A percentile compares a stretch with the other conserved stretches of the same genome.
Conservation (phyloP, 169 alveolate genomes). For the Babesia caballi region DNA sequence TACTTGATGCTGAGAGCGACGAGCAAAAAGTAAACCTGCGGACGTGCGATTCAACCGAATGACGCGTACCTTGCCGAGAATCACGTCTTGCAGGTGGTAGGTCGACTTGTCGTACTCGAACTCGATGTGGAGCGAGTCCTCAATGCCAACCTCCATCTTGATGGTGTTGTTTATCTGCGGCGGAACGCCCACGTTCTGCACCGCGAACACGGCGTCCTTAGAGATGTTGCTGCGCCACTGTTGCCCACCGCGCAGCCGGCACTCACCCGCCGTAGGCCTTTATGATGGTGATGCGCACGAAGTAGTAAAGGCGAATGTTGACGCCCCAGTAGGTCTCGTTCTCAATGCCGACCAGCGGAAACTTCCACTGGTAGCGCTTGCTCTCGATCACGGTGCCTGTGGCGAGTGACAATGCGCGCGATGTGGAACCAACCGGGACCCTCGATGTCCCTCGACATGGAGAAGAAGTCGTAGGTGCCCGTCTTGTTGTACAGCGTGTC, state of each 20-base stretch:
- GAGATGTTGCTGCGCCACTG: conserved; percentile 77
- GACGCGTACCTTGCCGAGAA: conserved; percentile 91
- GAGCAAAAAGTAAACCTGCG: conserved; percentile 87
- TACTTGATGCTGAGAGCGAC: conserved; percentile 97
- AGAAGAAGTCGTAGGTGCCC: conserved; percentile 91
- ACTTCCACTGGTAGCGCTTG: conserved; percentile 89
- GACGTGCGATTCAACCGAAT: too few species aligned
- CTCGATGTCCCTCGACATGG: conserved; percentile 93
- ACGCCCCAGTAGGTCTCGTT: conserved; percentile 97
- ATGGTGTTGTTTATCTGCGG: conserved; percentile 88
- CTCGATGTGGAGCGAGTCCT: conserved; percentile 95
- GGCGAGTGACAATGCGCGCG: neutral
- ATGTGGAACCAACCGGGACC: conserved; percentile 90
- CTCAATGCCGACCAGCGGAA: conserved; percentile 94
- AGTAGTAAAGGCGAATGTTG: conserved; percentile 87
- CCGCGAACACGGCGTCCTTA: conserved; percentile 94
- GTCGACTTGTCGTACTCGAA: conserved; percentile 91
- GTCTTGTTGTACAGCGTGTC: conserved; percentile 88
- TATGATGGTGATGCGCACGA: conserved; percentile 88
- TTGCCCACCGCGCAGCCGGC: neutral
- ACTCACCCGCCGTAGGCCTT: conserved; percentile 87
- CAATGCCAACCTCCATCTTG: conserved; percentile 98
- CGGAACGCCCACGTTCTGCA: conserved; percentile 86
- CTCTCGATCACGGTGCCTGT: conserved; percentile 77
- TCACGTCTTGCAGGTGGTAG: conserved; percentile 95